Evolutionary conservation across 2,329 filamentous ascomycete species (phyloP), one percentile per base, ranked within the genome.

Genomic region (Thelonectria discophora): DNA sequence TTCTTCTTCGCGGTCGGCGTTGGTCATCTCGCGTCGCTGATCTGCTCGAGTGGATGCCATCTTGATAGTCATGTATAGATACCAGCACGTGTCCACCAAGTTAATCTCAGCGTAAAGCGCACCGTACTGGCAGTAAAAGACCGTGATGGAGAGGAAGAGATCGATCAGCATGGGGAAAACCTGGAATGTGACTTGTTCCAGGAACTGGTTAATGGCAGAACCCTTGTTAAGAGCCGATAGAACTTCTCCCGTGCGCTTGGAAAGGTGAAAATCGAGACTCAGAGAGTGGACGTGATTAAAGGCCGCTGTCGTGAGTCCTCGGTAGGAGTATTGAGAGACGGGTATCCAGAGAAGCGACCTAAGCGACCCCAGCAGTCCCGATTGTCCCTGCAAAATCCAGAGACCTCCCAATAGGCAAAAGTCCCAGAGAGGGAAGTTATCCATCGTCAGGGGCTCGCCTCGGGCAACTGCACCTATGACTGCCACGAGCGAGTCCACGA

Each of bases 201-300:
- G 85, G 75, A 99, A 99, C 6, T 91, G 93, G 73, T 98, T 98
- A 81, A 99, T 97, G 3, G 94, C 92, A 63, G 90, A 94, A 47
- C 95, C 95, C 77, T 99, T 99, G 80, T 95, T 97, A 66, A 99
- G 84, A 1, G 95, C 95, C 13, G 94, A 98, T 15, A 98, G 82
- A 10, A 99, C 93, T 78, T 99, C 95, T 65, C 95, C 95, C 0
- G 95, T 99, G 73, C 94, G 92, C 79, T 99, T 99, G 54, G 93
- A 93, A 3, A 98, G 86, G 74, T 99, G 95, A 73, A 99, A 99
- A 75, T 98, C 95, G 67, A 98, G 84, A 76, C 94, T 97, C 34
- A 99, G 87, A 52, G 90, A 90, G 77, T 99, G 95, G 20, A 99
- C 95, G 75, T 99, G 95, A 79, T 98, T 94, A 74, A 99, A 99